Conservation (phyloP, 169 alveolate species). For the Plasmodium gaboni region DNA sequence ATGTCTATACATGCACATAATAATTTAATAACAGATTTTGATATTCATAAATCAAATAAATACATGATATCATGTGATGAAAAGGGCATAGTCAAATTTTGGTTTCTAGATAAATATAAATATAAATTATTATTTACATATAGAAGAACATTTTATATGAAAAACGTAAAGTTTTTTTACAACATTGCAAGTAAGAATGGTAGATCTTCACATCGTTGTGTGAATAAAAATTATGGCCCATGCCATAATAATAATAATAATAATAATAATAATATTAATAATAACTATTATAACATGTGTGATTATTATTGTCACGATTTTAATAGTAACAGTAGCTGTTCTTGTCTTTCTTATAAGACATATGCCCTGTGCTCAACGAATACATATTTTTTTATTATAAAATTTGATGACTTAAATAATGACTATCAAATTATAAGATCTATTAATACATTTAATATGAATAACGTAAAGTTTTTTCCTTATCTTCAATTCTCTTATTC, state of each 20-base stretch:
- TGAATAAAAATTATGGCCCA: slow-evolving; percentile 28
- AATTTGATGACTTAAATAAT: slow-evolving; percentile 56
- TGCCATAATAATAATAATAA: neutral
- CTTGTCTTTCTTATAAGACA: slow-evolving; percentile 25
- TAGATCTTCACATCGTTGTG: neutral
- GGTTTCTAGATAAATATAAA: slow-evolving; percentile 40
- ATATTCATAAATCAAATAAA: slow-evolving; percentile 60
- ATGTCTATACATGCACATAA: slow-evolving; percentile 33
- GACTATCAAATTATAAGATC: slow-evolving; percentile 15
- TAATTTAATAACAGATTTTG: slow-evolving; percentile 59
- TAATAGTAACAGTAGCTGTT: too few species aligned
- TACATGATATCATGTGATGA: slow-evolving; percentile 67
- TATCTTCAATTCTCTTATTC: slow-evolving; percentile 41
- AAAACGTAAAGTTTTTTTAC: slow-evolving; percentile 52
- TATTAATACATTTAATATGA: neutral
- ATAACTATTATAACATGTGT: too few species aligned
- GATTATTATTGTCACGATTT: too few species aligned
- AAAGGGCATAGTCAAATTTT: slow-evolving; percentile 55
- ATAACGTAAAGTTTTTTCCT: slow-evolving; percentile 27
- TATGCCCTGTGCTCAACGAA: slow-evolving; percentile 66
- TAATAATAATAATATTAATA: too few species aligned
- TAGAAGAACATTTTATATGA: slow-evolving; percentile 54
- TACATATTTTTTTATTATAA: slow-evolving; percentile 50
- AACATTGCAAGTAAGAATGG: neutral
- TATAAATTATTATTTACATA: slow-evolving; percentile 35